Conservation (phyloP, 441 rosid species). For the Biscutella laevigata region DNA sequence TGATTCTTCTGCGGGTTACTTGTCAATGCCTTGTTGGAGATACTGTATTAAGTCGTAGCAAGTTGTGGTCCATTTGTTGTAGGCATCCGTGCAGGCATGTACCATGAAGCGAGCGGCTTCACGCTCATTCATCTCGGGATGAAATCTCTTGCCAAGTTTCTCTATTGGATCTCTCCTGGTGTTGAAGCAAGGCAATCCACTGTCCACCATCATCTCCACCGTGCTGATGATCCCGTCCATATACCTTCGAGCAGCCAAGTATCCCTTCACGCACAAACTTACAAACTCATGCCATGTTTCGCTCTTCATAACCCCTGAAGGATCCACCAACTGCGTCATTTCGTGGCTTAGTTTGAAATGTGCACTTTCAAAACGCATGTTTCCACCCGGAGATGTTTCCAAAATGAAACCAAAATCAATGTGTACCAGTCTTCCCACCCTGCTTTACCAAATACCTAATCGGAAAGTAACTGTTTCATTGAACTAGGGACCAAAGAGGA, state of each 20-base stretch:
- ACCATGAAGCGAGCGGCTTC: slow-evolving; percentile 90
- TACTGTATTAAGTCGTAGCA: slow-evolving; percentile 90
- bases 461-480: too few species aligned
- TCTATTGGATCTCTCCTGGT: slow-evolving; percentile 67
- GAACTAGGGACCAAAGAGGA: too few species aligned
- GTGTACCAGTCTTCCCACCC: slow-evolving; percentile 80
- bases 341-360: slow-evolving; percentile 95
- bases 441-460: slow-evolving; percentile 27
- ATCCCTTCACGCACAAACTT: slow-evolving; percentile 81
- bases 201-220: slow-evolving; percentile 67
- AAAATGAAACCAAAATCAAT: slow-evolving; percentile 87
- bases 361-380: slow-evolving; percentile 89
- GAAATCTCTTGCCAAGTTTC: slow-evolving; percentile 77
- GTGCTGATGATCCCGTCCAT: slow-evolving; percentile 88
- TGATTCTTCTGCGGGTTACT: slow-evolving; percentile 24
- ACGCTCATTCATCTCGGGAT: slow-evolving; percentile 84
- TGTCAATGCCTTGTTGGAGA: slow-evolving; percentile 88
- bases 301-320: slow-evolving; percentile 82
- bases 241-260: slow-evolving; percentile 68
- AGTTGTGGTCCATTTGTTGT: slow-evolving; percentile 80
- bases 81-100: slow-evolving; percentile 67
- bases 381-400: slow-evolving; percentile 87
- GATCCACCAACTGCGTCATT: slow-evolving; percentile 89
- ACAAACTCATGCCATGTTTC: slow-evolving; percentile 70
- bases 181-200: slow-evolving; percentile 87